Evolutionary conservation across 495 filamentous ascomycete species (phyloP), one percentile per base, ranked within the genome.

Genomic region (Neurospora sp.): DNA sequence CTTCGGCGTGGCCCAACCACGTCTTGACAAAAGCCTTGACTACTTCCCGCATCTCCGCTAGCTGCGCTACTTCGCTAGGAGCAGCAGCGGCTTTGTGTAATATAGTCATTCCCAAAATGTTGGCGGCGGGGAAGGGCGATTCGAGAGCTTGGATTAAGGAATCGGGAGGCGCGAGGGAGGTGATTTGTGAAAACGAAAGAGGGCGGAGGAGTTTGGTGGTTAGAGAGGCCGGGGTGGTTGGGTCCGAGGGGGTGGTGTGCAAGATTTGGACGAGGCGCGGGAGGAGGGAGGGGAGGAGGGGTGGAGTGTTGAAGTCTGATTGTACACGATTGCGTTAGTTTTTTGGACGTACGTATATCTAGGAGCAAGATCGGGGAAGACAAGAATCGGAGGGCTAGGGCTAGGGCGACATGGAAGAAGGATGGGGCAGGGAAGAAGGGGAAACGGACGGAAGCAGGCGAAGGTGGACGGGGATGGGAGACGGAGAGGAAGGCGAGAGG

Each of bases 1-100:
- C 90, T 20, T 90, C 4, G 87, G 81, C 1, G 90, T 89, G n/a
- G 70, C 86, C 90, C 1, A 97, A 87, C 93, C 93, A 97, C 42
- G 90, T 80, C 61, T 85, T 83, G 1, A 96, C 78, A 39, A 97
- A 83, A 0, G 86, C 85, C 1, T 80, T 78, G 7, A 96, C 81
- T 3, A 94, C 77, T 1, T 85, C 84, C 8, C 88, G 84, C 80
- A 92, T 89, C 40, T 86, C 87, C 8, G 90, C 89, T 12, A 96
- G 85, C 69, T 91, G 89, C 39, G 88, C 89, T 44, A 89, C 88
- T 78, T 95, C 90, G 70, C 83, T 84, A 3, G 88, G 84, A 31
- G 80, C 79, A 12, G 81, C 74, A 31, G 88, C 84, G 10, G 93
- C 94, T 77, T 96, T 97, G 73, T 86, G 85, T 68, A 97, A 81